phyloP scores from a whole-genome alignment of 768 basidiomycete species.

The Exsudoporus frostii region DNA sequence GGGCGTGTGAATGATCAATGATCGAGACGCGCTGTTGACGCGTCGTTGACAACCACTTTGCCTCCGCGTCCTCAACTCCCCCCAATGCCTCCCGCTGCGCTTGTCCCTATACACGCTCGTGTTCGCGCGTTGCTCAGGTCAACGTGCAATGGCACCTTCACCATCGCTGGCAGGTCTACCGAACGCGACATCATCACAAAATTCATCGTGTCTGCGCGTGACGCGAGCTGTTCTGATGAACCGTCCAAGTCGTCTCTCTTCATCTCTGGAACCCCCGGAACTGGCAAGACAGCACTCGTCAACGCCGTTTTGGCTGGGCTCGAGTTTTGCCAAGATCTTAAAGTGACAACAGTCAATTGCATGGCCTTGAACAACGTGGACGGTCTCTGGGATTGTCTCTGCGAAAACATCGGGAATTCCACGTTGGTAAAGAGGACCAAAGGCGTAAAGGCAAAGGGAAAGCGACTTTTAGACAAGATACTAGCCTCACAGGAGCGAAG shows the following conservation, averaged over 20 bases:
- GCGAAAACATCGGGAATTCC: constrained; percentile 47
- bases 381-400: constrained; percentile 65
- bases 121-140: constrained; percentile 69
- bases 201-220: constrained; percentile 59
- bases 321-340: constrained; percentile 38
- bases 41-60: constrained; percentile 37
- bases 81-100: constrained; percentile 48
- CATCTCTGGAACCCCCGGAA: constrained; percentile 90
- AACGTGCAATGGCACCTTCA: constrained; percentile 53
- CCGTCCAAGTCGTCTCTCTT: constrained; percentile 56
- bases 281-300: constrained; percentile 86
- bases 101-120: constrained; percentile 53
- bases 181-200: constrained; percentile 57
- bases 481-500: constrained; percentile 44
- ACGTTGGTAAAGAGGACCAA: constrained; percentile 35
- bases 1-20: constrained; percentile 5
- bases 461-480: constrained; percentile 46
- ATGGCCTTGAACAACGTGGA: constrained; percentile 72
- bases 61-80: constrained; percentile 53
- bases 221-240: constrained; percentile 17
- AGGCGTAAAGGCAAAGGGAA: constrained; percentile 43
- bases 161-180: constrained; percentile 63
- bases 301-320: constrained; percentile 56
- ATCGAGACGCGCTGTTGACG: constrained; percentile 28
- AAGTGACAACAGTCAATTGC: constrained; percentile 67